Conservation (phyloP, 495 filamentous ascomycete genomes). For the Penicillium goetzii region DNA sequence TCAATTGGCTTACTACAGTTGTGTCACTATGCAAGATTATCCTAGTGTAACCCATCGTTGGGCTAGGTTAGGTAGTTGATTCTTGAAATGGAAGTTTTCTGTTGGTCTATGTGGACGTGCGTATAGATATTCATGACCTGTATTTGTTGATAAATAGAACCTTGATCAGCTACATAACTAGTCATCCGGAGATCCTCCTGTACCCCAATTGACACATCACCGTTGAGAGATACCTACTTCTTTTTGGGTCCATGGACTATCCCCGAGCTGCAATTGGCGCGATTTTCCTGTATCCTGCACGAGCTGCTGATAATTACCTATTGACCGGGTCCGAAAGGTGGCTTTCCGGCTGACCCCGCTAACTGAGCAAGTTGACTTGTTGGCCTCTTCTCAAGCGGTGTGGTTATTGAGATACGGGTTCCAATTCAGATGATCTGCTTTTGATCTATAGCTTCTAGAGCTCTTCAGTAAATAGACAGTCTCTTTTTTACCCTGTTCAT, state of each 20-base stretch:
- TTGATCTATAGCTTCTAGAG: background rate
- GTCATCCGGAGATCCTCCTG: no score
- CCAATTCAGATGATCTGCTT: background rate
- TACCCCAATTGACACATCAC: background rate
- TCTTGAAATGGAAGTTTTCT: no score
- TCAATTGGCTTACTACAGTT: background rate
- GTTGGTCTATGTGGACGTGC: no score
- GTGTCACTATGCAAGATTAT: background rate
- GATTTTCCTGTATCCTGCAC: background rate
- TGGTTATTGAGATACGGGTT: background rate
- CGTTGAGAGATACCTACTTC: background rate
- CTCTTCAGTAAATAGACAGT: background rate
- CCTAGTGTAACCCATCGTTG: background rate
- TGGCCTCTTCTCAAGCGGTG: background rate
- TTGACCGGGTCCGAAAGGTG: background rate
- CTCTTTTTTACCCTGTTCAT: background rate
- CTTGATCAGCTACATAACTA: no score
- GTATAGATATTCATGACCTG: no score
- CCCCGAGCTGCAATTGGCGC: background rate
- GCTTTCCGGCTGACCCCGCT: slow-evolving; percentile 6
- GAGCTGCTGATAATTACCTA: background rate
- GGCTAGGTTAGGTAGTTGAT: no score
- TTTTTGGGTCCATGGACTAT: background rate
- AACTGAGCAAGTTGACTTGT: background rate
- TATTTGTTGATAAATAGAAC: no score